Evolutionary conservation across 2,329 filamentous ascomycete genomes (phyloP).

Genomic region (Fusarium concolor): DNA sequence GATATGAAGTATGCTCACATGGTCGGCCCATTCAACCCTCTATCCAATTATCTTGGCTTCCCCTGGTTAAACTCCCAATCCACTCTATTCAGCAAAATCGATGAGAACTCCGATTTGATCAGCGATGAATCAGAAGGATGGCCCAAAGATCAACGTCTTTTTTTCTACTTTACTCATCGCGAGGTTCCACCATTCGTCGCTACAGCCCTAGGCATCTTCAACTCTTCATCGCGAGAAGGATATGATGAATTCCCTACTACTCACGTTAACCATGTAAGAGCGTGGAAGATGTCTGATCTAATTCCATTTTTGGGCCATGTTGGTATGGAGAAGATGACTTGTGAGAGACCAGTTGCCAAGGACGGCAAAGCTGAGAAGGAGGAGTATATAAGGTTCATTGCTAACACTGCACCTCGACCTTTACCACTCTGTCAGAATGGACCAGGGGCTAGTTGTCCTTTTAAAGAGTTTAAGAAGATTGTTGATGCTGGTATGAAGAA

Average conservation of each 20-base stretch:
- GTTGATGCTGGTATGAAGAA: slow-evolving; percentile 33
- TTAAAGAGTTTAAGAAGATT: slow-evolving; percentile 39
- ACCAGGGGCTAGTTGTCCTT: slow-evolving; percentile 38
- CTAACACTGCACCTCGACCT: slow-evolving; percentile 40
- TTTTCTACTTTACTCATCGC: slow-evolving; percentile 42
- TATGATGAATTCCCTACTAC: slow-evolving; percentile 39
- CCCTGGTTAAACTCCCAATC: slow-evolving; percentile 39
- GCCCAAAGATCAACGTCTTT: slow-evolving; percentile 35
- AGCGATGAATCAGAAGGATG: slow-evolving; percentile 22
- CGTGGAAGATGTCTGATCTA: slow-evolving; percentile 43
- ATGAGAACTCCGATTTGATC: neutral
- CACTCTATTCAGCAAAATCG: slow-evolving; percentile 25
- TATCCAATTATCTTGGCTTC: slow-evolving; percentile 39
- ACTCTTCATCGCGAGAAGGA: slow-evolving; percentile 36
- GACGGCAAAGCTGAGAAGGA: slow-evolving; percentile 10
- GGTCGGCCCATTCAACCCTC: slow-evolving; percentile 39
- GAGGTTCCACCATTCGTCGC: slow-evolving; percentile 43
- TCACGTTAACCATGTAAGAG: slow-evolving; percentile 39
- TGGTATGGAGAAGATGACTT: slow-evolving; percentile 44
- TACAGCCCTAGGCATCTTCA: slow-evolving; percentile 40
- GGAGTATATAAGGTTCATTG: slow-evolving; percentile 42
- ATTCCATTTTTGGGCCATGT: slow-evolving; percentile 42
- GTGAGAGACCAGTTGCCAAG: slow-evolving; percentile 5
- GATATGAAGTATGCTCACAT: slow-evolving; percentile 45
- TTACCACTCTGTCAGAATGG: slow-evolving; percentile 37